A percentile compares a stretch with the other conserved stretches of the same genome.
phyloP scores from a whole-genome alignment of 352 stramenopile species.

The Phytophthora aleatoria region DNA sequence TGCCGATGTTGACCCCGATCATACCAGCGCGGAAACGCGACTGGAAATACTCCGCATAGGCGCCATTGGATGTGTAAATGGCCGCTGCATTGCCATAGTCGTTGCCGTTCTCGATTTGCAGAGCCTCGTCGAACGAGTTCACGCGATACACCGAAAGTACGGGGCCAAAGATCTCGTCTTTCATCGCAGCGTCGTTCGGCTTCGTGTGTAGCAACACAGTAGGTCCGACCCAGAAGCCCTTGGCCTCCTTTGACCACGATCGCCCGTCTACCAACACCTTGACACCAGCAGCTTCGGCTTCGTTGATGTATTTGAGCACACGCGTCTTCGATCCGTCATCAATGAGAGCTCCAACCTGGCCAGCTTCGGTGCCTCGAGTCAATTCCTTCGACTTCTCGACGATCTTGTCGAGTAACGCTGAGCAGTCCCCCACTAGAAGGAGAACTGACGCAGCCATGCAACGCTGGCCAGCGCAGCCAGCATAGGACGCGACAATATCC shows the following conservation, averaged over 20 bases:
- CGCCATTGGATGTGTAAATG: slow-evolving; percentile 96
- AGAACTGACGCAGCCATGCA: slow-evolving; percentile 98
- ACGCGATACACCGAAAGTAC: slow-evolving; percentile 93
- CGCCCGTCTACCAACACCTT: slow-evolving; percentile 94
- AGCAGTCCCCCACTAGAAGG: slow-evolving; percentile 86
- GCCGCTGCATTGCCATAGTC: slow-evolving; percentile 97
- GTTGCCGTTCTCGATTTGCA: slow-evolving; percentile 96
- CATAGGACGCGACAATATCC: slow-evolving; percentile 96
- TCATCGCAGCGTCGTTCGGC: slow-evolving; percentile 86
- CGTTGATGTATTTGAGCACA: slow-evolving; percentile 95
- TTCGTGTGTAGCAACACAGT: slow-evolving; percentile 95
- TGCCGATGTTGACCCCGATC: slow-evolving; percentile 97
- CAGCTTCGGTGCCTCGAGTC: slow-evolving; percentile 86
- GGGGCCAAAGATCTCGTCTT: slow-evolving; percentile 97
- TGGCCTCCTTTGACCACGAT: slow-evolving; percentile 60
- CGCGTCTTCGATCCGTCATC: slow-evolving; percentile 88
- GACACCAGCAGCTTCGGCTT: slow-evolving; percentile 82
- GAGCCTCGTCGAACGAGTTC: slow-evolving; percentile 91
- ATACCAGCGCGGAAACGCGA: slow-evolving; percentile 91
- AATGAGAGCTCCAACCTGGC: slow-evolving; percentile 96
- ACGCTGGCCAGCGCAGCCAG: slow-evolving; percentile 94
- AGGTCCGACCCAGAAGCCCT: slow-evolving; percentile 93
- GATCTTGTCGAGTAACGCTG: slow-evolving; percentile 84
- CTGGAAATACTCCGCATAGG: slow-evolving; percentile 94
- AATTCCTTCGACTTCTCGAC: slow-evolving; percentile 89